These are phyloP conservation scores for Chalciporus chontae DNA, from an alignment of 768 basidiomycete genomes.

Conservation along the genomic window DNA sequence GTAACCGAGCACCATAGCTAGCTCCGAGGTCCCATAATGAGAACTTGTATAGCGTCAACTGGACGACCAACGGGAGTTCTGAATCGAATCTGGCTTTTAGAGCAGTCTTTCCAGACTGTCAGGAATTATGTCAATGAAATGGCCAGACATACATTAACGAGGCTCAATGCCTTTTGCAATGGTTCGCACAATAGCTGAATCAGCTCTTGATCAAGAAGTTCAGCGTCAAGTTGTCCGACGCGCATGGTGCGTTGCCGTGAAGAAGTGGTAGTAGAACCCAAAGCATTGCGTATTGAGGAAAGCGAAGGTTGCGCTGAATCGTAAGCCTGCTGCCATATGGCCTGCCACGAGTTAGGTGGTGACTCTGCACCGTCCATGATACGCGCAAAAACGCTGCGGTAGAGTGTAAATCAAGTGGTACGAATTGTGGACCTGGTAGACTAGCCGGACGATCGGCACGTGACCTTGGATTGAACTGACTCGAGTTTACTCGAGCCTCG, in stretches of 20 bases:
- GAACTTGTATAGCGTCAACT: slow-evolving; percentile 72
- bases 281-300: slow-evolving; percentile 40
- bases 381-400: not conserved
- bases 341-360: slow-evolving; percentile 17
- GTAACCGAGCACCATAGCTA: slow-evolving; percentile 80
- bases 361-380: slow-evolving; percentile 14
- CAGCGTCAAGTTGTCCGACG: slow-evolving; percentile 89
- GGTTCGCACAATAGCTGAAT: slow-evolving; percentile 79
- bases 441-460: slow-evolving; percentile 1
- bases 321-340: slow-evolving; percentile 63
- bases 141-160: slow-evolving; percentile 55
- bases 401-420: too few species aligned
- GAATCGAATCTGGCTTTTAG: slow-evolving; percentile 65
- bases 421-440: too few species aligned
- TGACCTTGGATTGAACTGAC: slow-evolving; percentile 4
- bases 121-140: slow-evolving; percentile 4
- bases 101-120: slow-evolving; percentile 43
- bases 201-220: slow-evolving; percentile 86
- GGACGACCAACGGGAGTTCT: slow-evolving; percentile 68
- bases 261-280: slow-evolving; percentile 29
- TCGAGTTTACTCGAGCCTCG: too few species aligned
- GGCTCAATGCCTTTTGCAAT: slow-evolving; percentile 64
- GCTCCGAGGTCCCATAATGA: slow-evolving; percentile 79
- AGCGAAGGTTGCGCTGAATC: slow-evolving; percentile 54
- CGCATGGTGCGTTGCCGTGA: slow-evolving; percentile 55